Percentiles rank a stretch among this genome's conserved stretches.
These are phyloP conservation scores for Myxozyma geophila DNA, from an alignment of 805 yeast genomes.

Conservation along the genomic window DNA sequence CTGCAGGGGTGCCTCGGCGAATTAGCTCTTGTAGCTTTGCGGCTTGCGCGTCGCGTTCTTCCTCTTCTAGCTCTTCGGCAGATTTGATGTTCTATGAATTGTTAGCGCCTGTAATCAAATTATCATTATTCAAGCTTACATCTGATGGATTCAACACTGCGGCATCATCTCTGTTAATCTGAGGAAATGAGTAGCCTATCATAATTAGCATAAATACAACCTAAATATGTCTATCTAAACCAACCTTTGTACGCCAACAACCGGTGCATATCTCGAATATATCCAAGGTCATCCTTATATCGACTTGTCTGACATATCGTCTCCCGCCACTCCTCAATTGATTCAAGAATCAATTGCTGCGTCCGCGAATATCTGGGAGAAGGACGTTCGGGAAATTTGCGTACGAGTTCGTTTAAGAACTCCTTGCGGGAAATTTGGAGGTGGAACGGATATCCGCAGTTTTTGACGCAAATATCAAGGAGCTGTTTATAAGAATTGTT, in stretches of 20 bases:
- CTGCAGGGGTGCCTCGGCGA: constrained; percentile 93
- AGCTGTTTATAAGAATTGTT: constrained; percentile 38
- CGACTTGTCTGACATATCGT: constrained; percentile 88
- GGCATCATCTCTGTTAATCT: constrained; percentile 83
- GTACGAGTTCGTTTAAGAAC: constrained; percentile 89
- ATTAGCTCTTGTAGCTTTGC: constrained; percentile 95
- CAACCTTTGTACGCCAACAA: constrained; percentile 75
- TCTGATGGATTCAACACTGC: constrained; percentile 85
- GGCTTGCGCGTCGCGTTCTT: constrained; percentile 88
- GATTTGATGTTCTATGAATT: constrained; percentile 57
- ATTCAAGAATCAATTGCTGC: constrained; percentile 82
- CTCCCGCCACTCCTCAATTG: constrained; percentile 96
- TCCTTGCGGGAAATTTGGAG: constrained; percentile 93
- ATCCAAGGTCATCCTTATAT: constrained; percentile 89
- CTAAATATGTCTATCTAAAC: background rate
- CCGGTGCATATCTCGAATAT: constrained; percentile 94
- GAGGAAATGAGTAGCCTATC: constrained; percentile 81
- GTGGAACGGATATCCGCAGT: constrained; percentile 97
- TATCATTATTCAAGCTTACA: constrained; percentile 44
- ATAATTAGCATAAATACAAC: background rate
- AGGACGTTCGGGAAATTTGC: constrained; percentile 92
- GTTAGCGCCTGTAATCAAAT: constrained; percentile 49
- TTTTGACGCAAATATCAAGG: constrained; percentile 89
- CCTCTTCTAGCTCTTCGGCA: constrained; percentile 86
- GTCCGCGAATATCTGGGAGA: constrained; percentile 81